Evolutionary conservation across 129 eudicot genomes (phyloP).

Genomic region (Solidago caesia): DNA sequence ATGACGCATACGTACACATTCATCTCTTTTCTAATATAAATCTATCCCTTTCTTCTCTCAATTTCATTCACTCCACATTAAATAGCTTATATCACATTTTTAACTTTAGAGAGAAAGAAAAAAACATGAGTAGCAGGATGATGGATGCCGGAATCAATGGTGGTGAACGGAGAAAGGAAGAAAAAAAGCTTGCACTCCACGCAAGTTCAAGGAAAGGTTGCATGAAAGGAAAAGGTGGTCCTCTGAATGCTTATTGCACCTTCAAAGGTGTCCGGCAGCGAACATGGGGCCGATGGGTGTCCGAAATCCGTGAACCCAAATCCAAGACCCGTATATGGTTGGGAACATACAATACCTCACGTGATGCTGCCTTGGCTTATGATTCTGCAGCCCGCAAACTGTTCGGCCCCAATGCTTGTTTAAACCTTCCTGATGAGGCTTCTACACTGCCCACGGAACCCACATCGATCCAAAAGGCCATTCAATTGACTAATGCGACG

Average conservation of each 20-base stretch:
- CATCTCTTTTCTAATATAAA: background rate
- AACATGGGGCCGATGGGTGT: conserved; percentile 88
- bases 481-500: background rate
- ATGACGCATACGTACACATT: no score
- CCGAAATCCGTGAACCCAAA: conserved; percentile 74
- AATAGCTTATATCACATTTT: background rate
- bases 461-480: background rate
- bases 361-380: conserved; percentile 71
- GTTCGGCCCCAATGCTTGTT: conserved; percentile 50
- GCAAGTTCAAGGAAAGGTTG: conserved; percentile 66
- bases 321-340: conserved; percentile 61
- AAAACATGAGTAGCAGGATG: background rate
- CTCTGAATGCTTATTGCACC: conserved; percentile 60
- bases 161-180: conserved; percentile 9
- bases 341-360: conserved; percentile 56
- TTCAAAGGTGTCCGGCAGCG: conserved; percentile 87
- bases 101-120: background rate
- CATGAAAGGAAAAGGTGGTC: conserved; percentile 84
- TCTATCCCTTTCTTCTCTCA: background rate
- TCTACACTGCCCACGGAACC: background rate
- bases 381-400: conserved; percentile 61
- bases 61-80: background rate
- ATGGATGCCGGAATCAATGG: background rate
- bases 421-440: conserved; percentile 49
- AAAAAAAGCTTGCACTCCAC: conserved; percentile 24